Base-by-base conservation (phyloP, 371 early-diverging fungal genomes). In the Basidiobolus meristosporus region DNA sequence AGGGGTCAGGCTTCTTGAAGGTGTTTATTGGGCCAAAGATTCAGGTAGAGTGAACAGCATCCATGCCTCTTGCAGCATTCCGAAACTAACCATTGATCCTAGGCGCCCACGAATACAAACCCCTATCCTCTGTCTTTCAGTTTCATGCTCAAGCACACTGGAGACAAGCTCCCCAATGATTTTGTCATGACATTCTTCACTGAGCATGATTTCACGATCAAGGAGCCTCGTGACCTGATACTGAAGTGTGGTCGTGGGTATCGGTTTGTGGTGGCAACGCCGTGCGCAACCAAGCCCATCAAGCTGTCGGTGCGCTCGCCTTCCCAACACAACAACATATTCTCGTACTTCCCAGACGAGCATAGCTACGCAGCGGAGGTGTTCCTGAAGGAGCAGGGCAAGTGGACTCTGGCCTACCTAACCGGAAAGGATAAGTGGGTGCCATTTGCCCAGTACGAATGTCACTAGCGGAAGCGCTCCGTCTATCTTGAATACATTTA, bases 261-360 rank as follows among this genome's bases (percentile, higher is more conserved):
- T 17, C 16, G 19, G 5, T 36, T 36, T 21, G 19, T 16, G 11
- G 36, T 36, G 18, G 19, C 16, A 36, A 21, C 36, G 5, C 19
- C 21, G 2, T 19, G 36, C 10, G 36, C 16, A 19, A 16, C 16
- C 21, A 16, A 36, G 10, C 36, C 16, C 19, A 36, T 19, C 16
- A 36, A 36, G 36, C 10, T 36, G 21, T 36, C 36, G 17, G 11
- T 36, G 19, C 36, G 36, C 21, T 16, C 36, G 11, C 36, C 36
- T 19, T 36, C 36, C 11, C 16, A 16, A 19, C 12, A 19, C 5
- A 21, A 36, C 11, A 16, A 36, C 19, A 17, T 19, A 11, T 36
- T 36, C 21, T 16, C 36, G 9, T 36, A 36, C 17, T 36, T 19
- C 18, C 36, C 36, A 2, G 21, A 36, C 36, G 36, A 36, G 16